These are phyloP conservation scores for Aspergillus proliferans DNA, from an alignment of 2,329 filamentous ascomycete species.

Conservation along the genomic window DNA sequence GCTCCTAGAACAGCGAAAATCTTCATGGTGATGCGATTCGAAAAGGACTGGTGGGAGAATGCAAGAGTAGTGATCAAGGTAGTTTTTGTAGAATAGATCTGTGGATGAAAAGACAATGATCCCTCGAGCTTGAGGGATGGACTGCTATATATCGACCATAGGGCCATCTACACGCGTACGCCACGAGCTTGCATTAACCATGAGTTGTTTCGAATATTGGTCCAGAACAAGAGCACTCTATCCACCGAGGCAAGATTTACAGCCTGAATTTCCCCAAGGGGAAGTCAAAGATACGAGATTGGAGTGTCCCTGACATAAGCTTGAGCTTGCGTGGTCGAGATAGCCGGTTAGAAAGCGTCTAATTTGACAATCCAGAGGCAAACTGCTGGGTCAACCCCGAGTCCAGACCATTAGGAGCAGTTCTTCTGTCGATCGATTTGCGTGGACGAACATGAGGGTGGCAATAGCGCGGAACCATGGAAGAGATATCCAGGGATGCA, in stretches of 20 bases:
- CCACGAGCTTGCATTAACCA: too few relatives aligned
- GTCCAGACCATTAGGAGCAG: too few relatives aligned
- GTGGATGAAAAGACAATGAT: too few relatives aligned
- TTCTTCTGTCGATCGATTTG: not conserved
- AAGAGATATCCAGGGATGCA: not conserved
- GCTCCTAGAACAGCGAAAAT: constrained; percentile 18
- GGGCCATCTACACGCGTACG: too few relatives aligned
- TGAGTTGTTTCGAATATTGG: not conserved
- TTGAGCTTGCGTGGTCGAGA: too few relatives aligned
- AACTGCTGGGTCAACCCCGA: not conserved
- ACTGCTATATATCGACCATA: too few relatives aligned
- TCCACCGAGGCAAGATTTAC: constrained; percentile 9
- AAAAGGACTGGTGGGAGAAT: constrained; percentile 3
- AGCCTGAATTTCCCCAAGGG: not conserved
- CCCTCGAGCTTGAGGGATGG: too few relatives aligned
- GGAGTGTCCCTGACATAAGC: too few relatives aligned
- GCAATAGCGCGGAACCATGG: not conserved
- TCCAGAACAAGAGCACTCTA: constrained; percentile 3
- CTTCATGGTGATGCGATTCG: constrained; percentile 21
- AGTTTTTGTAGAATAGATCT: too few relatives aligned
- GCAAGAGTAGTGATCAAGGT: not conserved
- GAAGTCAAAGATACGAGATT: not conserved
- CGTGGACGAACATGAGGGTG: not conserved
- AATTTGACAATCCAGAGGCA: too few relatives aligned
- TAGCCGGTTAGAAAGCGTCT: too few relatives aligned